Base-by-base conservation (phyloP, 345 rosid species). In the Eucalyptus pauciflora region DNA sequence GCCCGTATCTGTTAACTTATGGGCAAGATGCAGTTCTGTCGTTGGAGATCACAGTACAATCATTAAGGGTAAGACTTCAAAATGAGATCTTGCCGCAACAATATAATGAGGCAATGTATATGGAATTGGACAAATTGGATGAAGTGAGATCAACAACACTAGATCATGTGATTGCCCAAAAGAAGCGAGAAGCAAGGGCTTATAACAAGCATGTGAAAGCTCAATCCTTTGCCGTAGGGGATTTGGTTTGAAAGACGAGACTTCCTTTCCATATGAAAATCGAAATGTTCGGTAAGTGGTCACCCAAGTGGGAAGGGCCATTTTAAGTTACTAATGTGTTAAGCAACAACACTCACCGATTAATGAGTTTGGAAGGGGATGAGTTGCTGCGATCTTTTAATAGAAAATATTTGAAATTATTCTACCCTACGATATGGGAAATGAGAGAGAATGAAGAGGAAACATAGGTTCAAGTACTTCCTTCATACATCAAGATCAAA, bases 361-460 rank as follows among this genome's bases (percentile, higher is more conserved):
- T 76, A 14, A n/a, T 43, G 45, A 2, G 31, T 4, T 1, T 76
- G 0, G 45, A 76, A 29, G 1, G 22, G 24, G 1, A 76, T 0
- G 2, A 76, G 20, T 43, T n/a, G 1, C 1, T 1, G 1, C 12
- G 1, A 2, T n/a, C 8, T 1, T 11, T 76, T 25, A 76, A 76
- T 33, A 1, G 85, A 10, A 76, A 76, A 29, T 29, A 76, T 52
- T 52, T 52, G 9, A 52, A 52, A 12, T 48, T 41, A 41, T 41
- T 41, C 41, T 41, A 41, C 41, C 41, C 41, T 41, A 41, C 41
- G 41, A 41, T 41, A 41, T 41, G 41, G 41, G 41, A 41, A 41
- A 41, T 41, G 41, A 41, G 41, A 41, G 41, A 41, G 41, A 41
- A 41, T 41, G 41, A 41, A 41, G 41, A 41, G 41, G 41, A 41